Base-by-base conservation (phyloP, 139 green algal species). In the Chlorella ohadii region DNA sequence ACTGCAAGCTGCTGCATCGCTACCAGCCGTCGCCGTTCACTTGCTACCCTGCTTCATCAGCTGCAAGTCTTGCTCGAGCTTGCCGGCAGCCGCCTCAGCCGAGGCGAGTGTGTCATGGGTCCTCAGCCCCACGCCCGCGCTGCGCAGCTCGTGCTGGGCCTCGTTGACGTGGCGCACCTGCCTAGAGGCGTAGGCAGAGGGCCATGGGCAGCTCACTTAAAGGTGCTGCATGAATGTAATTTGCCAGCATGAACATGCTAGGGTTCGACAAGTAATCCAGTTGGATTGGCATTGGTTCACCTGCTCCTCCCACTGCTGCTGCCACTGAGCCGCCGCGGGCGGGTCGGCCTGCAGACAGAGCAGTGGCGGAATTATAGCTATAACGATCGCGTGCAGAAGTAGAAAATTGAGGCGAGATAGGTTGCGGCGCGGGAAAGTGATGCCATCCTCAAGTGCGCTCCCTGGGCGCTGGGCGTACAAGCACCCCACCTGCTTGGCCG, bases 231-330 rank as follows among this genome's bases (percentile, higher is more conserved):
- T 55, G 44, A 11, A 11, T 6, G 44, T 55, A 55, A 11, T 6
- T 6, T 11, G 44, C 6, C 7, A 55, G 44, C 9, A 51, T 51
- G 44, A 51, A 51, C 44, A 51, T 6, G 9, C 44, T 9, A 51
- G 9, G 44, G 44, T 9, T 16, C 7, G 44, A 9, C 44, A 51
- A 51, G 7, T 9, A 51, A 51, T 6, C 44, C 44, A 51, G 44
- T 9, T 51, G 9, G 44, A 6, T 51, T 51, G 44, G 44, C 7
- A 16, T 9, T 9, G 7, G 44, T 9, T 51, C 51, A 59, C 51
- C 15, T 59, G 51, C 47, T 1, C 28, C 44, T 64, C 72, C 72
- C 72, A 78, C 72, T 78, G 44, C 44, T 41, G 72, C 72, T 78
- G 72, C 72, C 72, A 78, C 28, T 65, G 16, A 0, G 44, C 31